Conservation (phyloP, 495 filamentous ascomycete species). For the Neurospora sp. region DNA sequence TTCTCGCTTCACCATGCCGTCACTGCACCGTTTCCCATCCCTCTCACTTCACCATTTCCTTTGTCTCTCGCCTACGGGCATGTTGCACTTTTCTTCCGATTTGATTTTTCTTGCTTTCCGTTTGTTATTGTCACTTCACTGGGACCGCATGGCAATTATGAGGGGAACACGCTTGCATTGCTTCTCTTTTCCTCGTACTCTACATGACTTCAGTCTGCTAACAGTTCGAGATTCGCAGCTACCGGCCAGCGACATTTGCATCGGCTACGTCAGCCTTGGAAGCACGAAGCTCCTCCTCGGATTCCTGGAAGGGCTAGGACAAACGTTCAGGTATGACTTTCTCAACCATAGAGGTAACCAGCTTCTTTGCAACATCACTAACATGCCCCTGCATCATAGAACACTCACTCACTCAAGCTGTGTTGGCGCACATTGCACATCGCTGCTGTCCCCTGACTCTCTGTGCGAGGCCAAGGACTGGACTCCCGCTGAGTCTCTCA, state of each 20-base stretch:
- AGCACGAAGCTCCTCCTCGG: not conserved
- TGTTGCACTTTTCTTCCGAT: not conserved
- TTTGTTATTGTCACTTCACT: not conserved
- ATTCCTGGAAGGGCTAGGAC: not conserved
- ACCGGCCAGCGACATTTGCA: not conserved
- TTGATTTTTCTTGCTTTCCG: not conserved
- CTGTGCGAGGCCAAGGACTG: not conserved
- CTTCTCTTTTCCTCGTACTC: not conserved
- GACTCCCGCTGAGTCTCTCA: conserved; percentile 19
- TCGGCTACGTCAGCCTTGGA: not conserved
- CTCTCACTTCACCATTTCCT: not conserved
- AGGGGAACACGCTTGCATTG: not conserved
- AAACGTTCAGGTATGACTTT: not conserved
- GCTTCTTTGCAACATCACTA: not conserved
- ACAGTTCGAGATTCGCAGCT: not conserved
- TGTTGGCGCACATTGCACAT: not conserved
- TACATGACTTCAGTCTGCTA: not conserved
- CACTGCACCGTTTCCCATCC: not conserved
- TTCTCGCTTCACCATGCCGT: not conserved
- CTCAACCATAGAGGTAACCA: not conserved
- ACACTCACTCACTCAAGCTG: not conserved
- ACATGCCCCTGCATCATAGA: not conserved
- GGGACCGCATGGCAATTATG: not conserved
- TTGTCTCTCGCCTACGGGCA: not conserved
- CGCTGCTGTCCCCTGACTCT: not conserved